Conservation (phyloP, 371 early-diverging fungal genomes). For the Thermomucor indicae-seudaticae region DNA sequence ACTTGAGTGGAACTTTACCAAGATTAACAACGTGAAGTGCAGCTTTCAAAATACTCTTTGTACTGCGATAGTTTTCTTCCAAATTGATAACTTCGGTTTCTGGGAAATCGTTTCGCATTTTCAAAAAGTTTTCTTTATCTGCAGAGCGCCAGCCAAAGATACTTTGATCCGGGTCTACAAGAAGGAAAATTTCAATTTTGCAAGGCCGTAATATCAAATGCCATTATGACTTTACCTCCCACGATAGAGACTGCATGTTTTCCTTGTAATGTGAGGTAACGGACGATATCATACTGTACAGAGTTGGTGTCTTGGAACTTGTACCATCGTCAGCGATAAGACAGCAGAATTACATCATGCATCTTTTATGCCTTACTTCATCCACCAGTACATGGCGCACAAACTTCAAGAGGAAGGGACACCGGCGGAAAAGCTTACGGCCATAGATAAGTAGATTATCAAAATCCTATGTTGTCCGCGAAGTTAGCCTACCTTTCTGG, state of each 20-base stretch:
- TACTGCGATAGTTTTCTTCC: constrained; percentile 60
- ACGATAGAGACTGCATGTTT: constrained; percentile 53
- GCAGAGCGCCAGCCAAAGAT: constrained; percentile 65
- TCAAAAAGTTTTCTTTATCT: constrained; percentile 48
- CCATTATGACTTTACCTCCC: constrained; percentile 41
- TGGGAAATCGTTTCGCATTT: constrained; percentile 39
- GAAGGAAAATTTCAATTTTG: not conserved
- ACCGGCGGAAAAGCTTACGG: constrained; percentile 25
- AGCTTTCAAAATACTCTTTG: constrained; percentile 38
- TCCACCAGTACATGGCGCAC: constrained; percentile 53
- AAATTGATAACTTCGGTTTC: constrained; percentile 30
- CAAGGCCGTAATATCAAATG: not conserved
- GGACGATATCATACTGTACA: constrained; percentile 54
- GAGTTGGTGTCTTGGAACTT: constrained; percentile 66
- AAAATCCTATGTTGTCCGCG: constrained; percentile 59
- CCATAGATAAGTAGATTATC: constrained; percentile 49
- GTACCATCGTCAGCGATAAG: not conserved
- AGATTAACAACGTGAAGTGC: constrained; percentile 45
- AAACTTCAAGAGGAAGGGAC: constrained; percentile 11
- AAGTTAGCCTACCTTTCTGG: no score
- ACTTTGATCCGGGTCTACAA: constrained; percentile 53
- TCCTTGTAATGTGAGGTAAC: constrained; percentile 22
- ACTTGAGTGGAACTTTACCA: no score
- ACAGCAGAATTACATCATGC: not conserved
- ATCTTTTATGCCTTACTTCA: constrained; percentile 26